Evolutionary conservation across 345 rosid species (phyloP).

Genomic region (Brassica nigra): DNA sequence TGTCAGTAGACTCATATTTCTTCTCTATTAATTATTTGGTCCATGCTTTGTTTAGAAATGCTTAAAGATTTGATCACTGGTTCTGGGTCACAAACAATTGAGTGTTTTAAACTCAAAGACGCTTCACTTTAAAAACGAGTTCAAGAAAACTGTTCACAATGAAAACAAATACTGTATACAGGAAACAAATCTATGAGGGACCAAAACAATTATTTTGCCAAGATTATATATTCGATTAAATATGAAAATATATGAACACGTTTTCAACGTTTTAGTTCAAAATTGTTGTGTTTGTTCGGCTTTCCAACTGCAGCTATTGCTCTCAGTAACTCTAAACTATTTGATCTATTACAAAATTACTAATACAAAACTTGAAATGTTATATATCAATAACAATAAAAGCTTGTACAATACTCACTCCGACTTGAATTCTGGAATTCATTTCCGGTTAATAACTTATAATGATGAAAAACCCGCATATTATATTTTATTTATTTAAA

Average conservation of each 20-base stretch:
- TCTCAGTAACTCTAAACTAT: neutral
- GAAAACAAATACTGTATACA: neutral
- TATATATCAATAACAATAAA: too few relatives aligned
- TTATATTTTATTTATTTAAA: too few relatives aligned
- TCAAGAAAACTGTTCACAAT: neutral
- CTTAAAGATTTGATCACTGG: slow-evolving; percentile 17
- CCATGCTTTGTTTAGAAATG: neutral
- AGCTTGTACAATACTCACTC: too few relatives aligned
- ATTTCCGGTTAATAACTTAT: too few relatives aligned
- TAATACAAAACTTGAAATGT: neutral
- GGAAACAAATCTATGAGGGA: neutral
- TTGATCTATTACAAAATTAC: neutral
- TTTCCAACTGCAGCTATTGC: too few relatives aligned
- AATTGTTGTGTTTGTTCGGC: neutral
- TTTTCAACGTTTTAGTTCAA: slow-evolving; percentile 7
- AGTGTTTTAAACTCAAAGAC: neutral
- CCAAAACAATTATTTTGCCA: neutral
- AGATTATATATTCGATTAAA: neutral
- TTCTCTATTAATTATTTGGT: slow-evolving; percentile 21
- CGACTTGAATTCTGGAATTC: too few relatives aligned
- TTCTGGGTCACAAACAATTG: neutral
- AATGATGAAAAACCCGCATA: too few relatives aligned
- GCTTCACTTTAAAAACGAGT: neutral
- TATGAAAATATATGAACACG: neutral
- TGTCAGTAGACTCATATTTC: slow-evolving; percentile 31